These are phyloP conservation scores for Lizonia empirigonia DNA, from an alignment of 2,329 filamentous ascomycete genomes.

Conservation along the genomic window DNA sequence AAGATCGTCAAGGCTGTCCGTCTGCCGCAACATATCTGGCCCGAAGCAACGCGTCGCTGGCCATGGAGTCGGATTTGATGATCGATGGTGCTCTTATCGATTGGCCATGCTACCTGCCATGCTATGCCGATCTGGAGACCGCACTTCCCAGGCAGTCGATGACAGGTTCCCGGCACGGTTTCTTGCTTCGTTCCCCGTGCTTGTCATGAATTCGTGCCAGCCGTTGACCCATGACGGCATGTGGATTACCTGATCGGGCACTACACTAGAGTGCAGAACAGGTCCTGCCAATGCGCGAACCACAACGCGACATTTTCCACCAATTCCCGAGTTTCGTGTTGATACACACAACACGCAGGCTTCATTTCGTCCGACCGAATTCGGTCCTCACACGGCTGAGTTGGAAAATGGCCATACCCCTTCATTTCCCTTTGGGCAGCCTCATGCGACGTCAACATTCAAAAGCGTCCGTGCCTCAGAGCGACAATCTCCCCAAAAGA, in stretches of 20 bases:
- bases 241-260: conserved; percentile 39
- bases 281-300: conserved; percentile 21
- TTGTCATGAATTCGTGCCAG: conserved; percentile 6
- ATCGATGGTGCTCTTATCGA: conserved; percentile 42
- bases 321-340: conserved; percentile 43
- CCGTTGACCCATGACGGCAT: conserved; percentile 34
- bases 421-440: conserved; percentile 47
- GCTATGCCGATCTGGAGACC: conserved; percentile 44
- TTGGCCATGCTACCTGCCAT: conserved; percentile 44
- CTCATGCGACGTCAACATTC: conserved; percentile 35
- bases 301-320: conserved; percentile 24
- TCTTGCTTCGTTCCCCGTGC: conserved; percentile 32
- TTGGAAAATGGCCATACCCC: conserved; percentile 42
- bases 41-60: conserved; percentile 32
- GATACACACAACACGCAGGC: conserved; percentile 42
- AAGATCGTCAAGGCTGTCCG: conserved; percentile 24
- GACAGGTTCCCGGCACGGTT: conserved; percentile 41
- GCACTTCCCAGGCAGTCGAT: conserved; percentile 36
- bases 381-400: conserved; percentile 38
- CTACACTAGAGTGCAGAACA: conserved; percentile 28
- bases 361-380: conserved; percentile 44
- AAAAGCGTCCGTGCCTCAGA: conserved; percentile 42
- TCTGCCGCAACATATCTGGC: conserved; percentile 21
- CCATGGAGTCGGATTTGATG: conserved; percentile 28
- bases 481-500: conserved; percentile 43